phyloP scores from a whole-genome alignment of 108 stramenopile genomes.

The Cylindrotheca closterium region DNA sequence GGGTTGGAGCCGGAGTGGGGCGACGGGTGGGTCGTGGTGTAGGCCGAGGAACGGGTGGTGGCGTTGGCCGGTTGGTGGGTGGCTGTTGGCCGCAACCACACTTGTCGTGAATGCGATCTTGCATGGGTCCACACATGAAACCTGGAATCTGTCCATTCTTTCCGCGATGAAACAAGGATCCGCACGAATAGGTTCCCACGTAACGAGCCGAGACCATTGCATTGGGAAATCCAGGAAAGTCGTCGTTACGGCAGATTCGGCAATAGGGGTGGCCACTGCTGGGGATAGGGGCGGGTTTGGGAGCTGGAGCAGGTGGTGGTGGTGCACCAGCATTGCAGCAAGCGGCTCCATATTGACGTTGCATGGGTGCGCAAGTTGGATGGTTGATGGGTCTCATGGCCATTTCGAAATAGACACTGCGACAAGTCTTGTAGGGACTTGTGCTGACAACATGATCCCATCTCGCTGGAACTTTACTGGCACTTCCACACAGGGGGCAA shows the following conservation, averaged over 20 bases:
- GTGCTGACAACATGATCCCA: conserved; percentile 5
- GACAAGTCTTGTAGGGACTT: conserved; percentile 4
- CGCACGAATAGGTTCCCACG: conserved; percentile 14
- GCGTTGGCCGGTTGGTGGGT: not conserved
- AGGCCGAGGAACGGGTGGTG: not conserved
- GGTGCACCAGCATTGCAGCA: conserved; percentile 5
- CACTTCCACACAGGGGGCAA: conserved; percentile 15
- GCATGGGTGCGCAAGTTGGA: not conserved
- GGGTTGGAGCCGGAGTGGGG: not conserved
- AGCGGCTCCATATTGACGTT: not conserved
- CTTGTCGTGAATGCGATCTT: conserved; percentile 5
- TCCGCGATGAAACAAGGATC: conserved; percentile 14
- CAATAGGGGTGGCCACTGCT: conserved; percentile 8
- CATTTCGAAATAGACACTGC: conserved; percentile 10
- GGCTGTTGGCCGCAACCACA: conserved; percentile 20
- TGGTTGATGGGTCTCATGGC: not conserved
- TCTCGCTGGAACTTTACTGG: conserved; percentile 2
- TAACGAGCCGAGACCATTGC: conserved; percentile 11
- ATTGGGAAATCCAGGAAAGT: conserved; percentile 19
- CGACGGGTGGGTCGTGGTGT: not conserved
- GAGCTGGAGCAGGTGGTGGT: not conserved
- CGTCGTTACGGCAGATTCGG: conserved; percentile 13
- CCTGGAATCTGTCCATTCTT: conserved; percentile 12
- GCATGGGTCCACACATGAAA: conserved; percentile 22
- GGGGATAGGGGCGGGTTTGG: conserved; percentile 8